Percentiles rank a stretch among this genome's conserved stretches.
Conservation (phyloP, 169 alveolate genomes). For the Plasmodium berghei region DNA sequence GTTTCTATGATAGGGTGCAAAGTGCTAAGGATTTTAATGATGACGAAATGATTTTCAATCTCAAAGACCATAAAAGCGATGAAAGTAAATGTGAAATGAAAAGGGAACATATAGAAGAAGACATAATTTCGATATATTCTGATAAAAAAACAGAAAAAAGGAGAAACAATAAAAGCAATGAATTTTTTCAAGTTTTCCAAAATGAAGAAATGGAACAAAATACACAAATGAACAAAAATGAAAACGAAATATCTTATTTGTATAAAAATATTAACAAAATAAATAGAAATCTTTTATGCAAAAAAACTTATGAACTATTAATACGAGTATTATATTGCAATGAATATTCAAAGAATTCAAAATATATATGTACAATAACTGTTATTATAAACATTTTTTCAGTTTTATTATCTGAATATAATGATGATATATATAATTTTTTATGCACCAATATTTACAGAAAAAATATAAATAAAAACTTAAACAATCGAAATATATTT, state of each 20-base stretch:
- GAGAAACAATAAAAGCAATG: neutral
- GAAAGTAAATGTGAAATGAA: neutral
- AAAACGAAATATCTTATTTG: constrained; percentile 6
- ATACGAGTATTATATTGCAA: constrained; percentile 33
- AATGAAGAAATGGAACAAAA: neutral
- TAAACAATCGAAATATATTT: constrained; percentile 18
- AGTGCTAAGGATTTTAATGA: no score
- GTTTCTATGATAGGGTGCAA: no score
- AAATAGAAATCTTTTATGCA: constrained; percentile 13
- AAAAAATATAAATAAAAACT: constrained; percentile 3
- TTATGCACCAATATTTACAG: constrained; percentile 59
- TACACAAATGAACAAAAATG: neutral
- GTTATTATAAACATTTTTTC: constrained; percentile 69
- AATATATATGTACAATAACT: constrained; percentile 63
- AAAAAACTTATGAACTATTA: constrained; percentile 29
- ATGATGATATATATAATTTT: constrained; percentile 36
- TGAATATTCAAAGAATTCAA: constrained; percentile 44
- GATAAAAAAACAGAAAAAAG: neutral
- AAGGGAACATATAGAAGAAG: neutral
- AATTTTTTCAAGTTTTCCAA: no score
- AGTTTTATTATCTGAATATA: constrained; percentile 40
- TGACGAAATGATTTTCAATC: no score
- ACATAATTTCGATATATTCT: neutral
- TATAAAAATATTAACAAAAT: constrained; percentile 33
- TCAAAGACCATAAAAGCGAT: neutral